Percentiles rank a stretch among this genome's conserved stretches.
These are phyloP conservation scores for Hypoxylon cercidicola DNA, from an alignment of 495 filamentous ascomycete genomes.

Conservation along the genomic window DNA sequence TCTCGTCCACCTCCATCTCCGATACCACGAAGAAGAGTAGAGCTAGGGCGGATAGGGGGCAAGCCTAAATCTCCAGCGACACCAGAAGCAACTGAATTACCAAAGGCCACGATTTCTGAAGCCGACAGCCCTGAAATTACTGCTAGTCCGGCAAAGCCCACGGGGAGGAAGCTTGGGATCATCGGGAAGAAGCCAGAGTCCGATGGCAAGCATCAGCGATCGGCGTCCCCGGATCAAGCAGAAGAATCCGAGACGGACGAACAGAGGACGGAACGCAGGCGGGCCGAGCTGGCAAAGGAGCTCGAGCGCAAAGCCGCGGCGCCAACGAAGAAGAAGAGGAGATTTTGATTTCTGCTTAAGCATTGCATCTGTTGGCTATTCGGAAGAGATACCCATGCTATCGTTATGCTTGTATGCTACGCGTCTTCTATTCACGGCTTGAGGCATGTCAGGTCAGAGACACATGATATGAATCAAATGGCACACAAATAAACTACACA, in stretches of 20 bases:
- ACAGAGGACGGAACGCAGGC: conserved; percentile 70
- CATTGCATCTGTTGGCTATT: neutral
- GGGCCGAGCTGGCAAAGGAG: conserved; percentile 70
- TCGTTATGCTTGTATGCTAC: conserved; percentile 2
- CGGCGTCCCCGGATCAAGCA: conserved; percentile 17
- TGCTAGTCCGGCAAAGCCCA: conserved; percentile 37
- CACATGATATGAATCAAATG: no score
- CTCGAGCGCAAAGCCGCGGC: conserved; percentile 72
- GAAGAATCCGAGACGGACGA: conserved; percentile 44
- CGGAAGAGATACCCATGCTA: conserved; percentile 30
- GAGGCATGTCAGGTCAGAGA: no score
- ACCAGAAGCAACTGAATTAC: conserved; percentile 40
- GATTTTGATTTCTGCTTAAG: conserved; percentile 53
- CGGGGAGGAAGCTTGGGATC: conserved; percentile 44
- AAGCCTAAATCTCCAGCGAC: conserved; percentile 34
- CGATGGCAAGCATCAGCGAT: conserved; percentile 32
- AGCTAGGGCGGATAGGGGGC: conserved; percentile 58
- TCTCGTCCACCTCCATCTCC: conserved; percentile 36
- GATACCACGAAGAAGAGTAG: conserved; percentile 37
- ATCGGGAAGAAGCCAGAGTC: conserved; percentile 47
- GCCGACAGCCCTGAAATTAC: conserved; percentile 26
- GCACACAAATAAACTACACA: no score
- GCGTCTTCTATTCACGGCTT: no score
- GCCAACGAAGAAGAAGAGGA: conserved; percentile 74
- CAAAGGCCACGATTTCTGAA: conserved; percentile 34